Evolutionary conservation across 805 yeast genomes (phyloP).

Genomic region (Wickerhamiella alocasiicola): DNA sequence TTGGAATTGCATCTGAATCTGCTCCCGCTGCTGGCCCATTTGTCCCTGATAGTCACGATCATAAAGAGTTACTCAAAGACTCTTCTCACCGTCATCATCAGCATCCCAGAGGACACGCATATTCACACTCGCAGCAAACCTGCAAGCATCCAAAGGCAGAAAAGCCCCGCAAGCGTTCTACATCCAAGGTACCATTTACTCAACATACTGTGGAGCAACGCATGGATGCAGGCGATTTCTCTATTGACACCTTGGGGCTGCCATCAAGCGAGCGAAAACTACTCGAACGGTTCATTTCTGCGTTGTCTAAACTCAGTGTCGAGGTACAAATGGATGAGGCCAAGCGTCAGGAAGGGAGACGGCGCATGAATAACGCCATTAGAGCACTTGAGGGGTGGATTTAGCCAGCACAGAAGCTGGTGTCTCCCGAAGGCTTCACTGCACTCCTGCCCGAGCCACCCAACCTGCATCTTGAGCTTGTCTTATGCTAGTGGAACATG

Average conservation of each 20-base stretch:
- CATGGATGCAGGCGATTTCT: slow-evolving; percentile 27
- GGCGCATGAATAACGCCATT: slow-evolving; percentile 68
- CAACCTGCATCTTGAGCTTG: too few species aligned
- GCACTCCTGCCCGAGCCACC: too few species aligned
- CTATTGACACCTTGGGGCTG: slow-evolving; percentile 59
- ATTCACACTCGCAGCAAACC: slow-evolving; percentile 6
- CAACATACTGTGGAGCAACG: slow-evolving; percentile 21
- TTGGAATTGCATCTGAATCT: neutral
- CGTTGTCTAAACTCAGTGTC: slow-evolving; percentile 71
- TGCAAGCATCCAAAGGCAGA: slow-evolving; percentile 3
- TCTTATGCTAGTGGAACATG: too few species aligned
- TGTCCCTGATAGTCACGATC: neutral
- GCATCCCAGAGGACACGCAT: slow-evolving; percentile 7
- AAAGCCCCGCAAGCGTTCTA: neutral
- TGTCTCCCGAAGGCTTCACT: too few species aligned
- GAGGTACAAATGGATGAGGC: slow-evolving; percentile 82
- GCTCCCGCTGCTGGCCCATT: neutral
- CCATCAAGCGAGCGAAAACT: slow-evolving; percentile 66
- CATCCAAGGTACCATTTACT: too few species aligned
- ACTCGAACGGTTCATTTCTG: slow-evolving; percentile 75
- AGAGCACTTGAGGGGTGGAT: slow-evolving; percentile 76
- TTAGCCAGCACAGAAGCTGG: too few species aligned
- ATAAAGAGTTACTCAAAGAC: neutral
- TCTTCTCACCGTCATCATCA: neutral
- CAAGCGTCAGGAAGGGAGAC: slow-evolving; percentile 67